Percentiles rank a stretch among this genome's conserved stretches.
Conservation (phyloP, 1,284 basidiomycete species). For the Puccinia hordei region DNA sequence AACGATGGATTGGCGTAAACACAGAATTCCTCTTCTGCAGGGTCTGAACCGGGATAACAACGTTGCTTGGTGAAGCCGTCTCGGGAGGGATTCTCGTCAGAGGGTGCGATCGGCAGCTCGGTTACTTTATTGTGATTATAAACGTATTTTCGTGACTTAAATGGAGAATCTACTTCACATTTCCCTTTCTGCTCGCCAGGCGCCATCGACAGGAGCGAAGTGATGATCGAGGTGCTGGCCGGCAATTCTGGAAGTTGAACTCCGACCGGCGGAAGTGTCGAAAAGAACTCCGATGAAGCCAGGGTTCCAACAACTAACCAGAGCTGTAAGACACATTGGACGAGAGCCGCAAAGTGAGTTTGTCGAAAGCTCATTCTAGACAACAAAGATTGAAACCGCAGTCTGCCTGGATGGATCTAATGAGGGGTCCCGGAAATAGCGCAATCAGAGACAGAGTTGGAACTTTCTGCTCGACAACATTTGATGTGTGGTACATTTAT, state of each 20-base stretch:
- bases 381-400: background rate
- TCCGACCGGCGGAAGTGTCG: slow-evolving; percentile 6
- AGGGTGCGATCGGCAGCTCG: background rate
- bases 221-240: background rate
- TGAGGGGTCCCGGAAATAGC: background rate
- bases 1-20: slow-evolving; percentile 39
- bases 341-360: background rate
- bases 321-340: background rate
- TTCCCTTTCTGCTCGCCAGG: background rate
- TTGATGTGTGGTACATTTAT: background rate
- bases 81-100: slow-evolving; percentile 25
- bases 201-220: background rate
- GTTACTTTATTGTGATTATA: slow-evolving; percentile 7
- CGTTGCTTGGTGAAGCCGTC: slow-evolving; percentile 41
- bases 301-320: background rate
- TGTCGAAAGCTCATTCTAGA: background rate
- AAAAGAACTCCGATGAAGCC: background rate
- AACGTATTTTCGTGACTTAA: background rate
- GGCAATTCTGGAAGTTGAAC: background rate
- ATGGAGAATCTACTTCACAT: background rate
- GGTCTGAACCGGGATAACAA: slow-evolving; percentile 18
- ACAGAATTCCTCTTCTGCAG: slow-evolving; percentile 7
- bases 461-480: background rate
- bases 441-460: background rate
- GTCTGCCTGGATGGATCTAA: background rate